Evolutionary conservation across 768 basidiomycete genomes (phyloP), one percentile per base, ranked within the genome.

Genomic region (Aureoboletus auriporus): DNA sequence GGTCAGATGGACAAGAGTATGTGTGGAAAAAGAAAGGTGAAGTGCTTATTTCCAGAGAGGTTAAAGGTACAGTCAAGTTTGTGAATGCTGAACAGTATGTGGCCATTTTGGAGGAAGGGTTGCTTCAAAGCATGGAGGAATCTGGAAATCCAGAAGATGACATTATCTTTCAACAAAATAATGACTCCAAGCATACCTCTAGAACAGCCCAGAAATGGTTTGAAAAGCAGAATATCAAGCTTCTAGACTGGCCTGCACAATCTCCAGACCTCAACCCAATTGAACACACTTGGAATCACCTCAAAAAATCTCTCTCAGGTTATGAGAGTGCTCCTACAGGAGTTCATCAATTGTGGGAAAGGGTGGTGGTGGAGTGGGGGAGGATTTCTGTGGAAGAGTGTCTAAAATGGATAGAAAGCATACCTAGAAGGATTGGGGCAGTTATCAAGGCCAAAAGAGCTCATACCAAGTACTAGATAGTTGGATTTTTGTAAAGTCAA

Each of bases 391-490:
- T 28, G 39, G 39, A 28, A 26, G 4, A 41, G 28, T 29, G 28
- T 41, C 44, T 38, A 13, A 31, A n/a, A 36, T 31, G 27, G 30
- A 46, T 46, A 42, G 40, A 48, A 23, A 48, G 37, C 17, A 48
- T 48, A 13, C 17, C 40, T 35, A 47, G 40, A 17, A 46, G 38
- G 30, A 14, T 46, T 26, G 1, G 31, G 17, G 29, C 37, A 39
- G 30, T 46, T 16, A n/a, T n/a, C n/a, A n/a, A n/a, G n/a, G n/a
- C n/a, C n/a, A n/a, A n/a, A n/a, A n/a, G n/a, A n/a, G n/a, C n/a
- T n/a, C n/a, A n/a, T n/a, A n/a, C n/a, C n/a, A n/a, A n/a, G n/a
- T n/a, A n/a, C n/a, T n/a, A n/a, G n/a, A n/a, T n/a, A n/a, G n/a
- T n/a, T n/a, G n/a, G n/a, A n/a, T n/a, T n/a, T n/a, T n/a, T n/a